Percentiles rank a stretch among this genome's conserved stretches.
phyloP scores from a whole-genome alignment of 2,329 filamentous ascomycete species.

The Fusarium pilosicola region DNA sequence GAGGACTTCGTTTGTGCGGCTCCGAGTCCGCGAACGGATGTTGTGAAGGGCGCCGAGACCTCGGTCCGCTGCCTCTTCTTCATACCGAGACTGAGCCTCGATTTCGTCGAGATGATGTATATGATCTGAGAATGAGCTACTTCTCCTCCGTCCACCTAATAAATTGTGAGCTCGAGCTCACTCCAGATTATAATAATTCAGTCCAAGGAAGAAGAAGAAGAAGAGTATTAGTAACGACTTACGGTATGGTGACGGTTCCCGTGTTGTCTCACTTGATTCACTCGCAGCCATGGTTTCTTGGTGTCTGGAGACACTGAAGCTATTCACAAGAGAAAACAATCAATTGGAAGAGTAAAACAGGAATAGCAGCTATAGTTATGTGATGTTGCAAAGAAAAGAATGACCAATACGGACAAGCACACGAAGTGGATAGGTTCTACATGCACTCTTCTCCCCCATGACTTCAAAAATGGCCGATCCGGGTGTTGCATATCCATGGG shows the following conservation, averaged over 20 bases:
- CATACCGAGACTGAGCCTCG: constrained; percentile 54
- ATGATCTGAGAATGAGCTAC: constrained; percentile 38
- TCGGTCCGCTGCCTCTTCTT: constrained; percentile 54
- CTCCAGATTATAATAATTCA: not conserved
- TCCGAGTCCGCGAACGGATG: constrained; percentile 49
- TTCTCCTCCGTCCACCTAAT: constrained; percentile 40
- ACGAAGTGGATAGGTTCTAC: constrained; percentile 18
- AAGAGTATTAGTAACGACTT: constrained; percentile 25
- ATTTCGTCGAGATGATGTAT: constrained; percentile 48
- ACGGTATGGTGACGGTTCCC: constrained; percentile 42
- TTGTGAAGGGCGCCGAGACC: constrained; percentile 48
- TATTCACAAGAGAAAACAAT: constrained; percentile 29
- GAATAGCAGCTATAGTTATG: not conserved
- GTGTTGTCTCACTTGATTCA: constrained; percentile 44
- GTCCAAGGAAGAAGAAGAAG: not conserved
- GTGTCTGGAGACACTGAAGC: constrained; percentile 4
- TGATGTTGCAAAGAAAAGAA: constrained; percentile 11
- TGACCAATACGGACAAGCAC: constrained; percentile 1
- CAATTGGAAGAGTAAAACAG: not conserved
- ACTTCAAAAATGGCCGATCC: constrained; percentile 12
- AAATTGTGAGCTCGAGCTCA: constrained; percentile 22
- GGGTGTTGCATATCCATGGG: constrained; percentile 29
- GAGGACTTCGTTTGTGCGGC: constrained; percentile 48
- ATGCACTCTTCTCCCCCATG: constrained; percentile 26
- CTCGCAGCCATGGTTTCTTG: constrained; percentile 37